Evolutionary conservation across 768 basidiomycete genomes (phyloP).

Genomic region (Calocera cornea): DNA sequence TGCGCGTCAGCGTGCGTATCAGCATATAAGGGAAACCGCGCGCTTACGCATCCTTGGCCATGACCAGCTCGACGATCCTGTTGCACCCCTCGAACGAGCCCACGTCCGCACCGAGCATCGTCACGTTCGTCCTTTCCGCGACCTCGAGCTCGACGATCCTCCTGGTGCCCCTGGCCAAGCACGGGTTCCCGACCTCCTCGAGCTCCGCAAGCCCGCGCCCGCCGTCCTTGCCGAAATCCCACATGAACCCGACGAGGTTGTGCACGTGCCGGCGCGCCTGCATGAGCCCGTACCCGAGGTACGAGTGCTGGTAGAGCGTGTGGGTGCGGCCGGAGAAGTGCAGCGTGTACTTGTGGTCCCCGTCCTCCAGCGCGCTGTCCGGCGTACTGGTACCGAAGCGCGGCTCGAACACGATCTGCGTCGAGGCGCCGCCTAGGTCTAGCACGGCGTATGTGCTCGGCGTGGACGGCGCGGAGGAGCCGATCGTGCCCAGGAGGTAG

Average conservation of each 20-base stretch:
- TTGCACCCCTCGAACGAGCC: constrained; percentile 81
- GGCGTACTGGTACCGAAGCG: constrained; percentile 32
- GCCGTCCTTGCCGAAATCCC: constrained; percentile 27
- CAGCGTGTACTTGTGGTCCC: constrained; percentile 85
- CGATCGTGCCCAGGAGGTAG: constrained; percentile 69
- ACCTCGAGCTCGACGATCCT: constrained; percentile 48
- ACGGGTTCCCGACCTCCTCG: constrained; percentile 53
- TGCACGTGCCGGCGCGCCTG: constrained; percentile 72
- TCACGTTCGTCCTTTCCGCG: constrained; percentile 40
- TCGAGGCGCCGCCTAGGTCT: constrained; percentile 92
- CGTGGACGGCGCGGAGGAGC: constrained; percentile 34
- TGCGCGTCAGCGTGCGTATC: not conserved
- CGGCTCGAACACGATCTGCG: constrained; percentile 95
- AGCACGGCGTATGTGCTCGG: constrained; percentile 71
- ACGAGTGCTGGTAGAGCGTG: constrained; percentile 91
- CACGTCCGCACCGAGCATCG: constrained; percentile 72
- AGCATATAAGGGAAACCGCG: constrained; percentile 25
- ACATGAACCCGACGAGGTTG: constrained; percentile 79
- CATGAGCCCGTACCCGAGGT: constrained; percentile 94
- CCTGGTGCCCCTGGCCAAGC: constrained; percentile 53
- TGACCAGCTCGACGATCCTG: constrained; percentile 67
- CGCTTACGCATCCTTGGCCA: constrained; percentile 88
- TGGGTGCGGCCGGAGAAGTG: constrained; percentile 55
- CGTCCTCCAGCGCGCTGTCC: constrained; percentile 42
- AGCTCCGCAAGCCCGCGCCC: constrained; percentile 17